Evolutionary conservation across 2,329 filamentous ascomycete species (phyloP), one percentile per base, ranked within the genome.

Genomic region (Xylariaceae sp.): DNA sequence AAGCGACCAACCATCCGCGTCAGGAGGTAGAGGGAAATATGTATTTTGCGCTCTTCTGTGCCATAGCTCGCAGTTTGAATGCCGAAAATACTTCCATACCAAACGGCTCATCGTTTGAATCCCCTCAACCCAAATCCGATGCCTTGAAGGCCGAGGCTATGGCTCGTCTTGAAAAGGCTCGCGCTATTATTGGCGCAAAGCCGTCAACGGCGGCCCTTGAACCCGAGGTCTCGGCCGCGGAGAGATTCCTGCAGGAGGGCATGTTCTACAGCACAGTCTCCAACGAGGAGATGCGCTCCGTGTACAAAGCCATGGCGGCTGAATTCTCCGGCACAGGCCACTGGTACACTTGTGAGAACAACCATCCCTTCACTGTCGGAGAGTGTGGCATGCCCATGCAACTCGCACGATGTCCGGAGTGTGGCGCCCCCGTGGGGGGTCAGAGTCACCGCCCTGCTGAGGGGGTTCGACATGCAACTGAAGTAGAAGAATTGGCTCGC

Each of bases 341-440:
- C 60, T 88, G 85, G 85, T 88, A 87, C 67, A 75, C 71, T 0
- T 87, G 83, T 59, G 69, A 60, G 20, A 84, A 85, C 54, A 78
- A 79, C 1, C 82, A 87, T 65, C 80, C 82, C 2, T 87, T 89
- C 60, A 83, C 85, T 0, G 77, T 89, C 29, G 86, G 85, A 0
- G 83, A 89, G 57, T 89, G 86, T 64, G 86, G 86, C 1, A 83
- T 84, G 78, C 83, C 87, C 0, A 87, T 88, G 83, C 58, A 90
- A 67, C 52, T 65, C 18, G 79, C 86, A 1, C 69, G 69, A 1
- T 91, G 88, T 61, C 86, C 87, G 0, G 80, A 89, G 59, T 91
- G 88, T 60, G 79, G 77, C 1, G 76, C 77, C 1, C 58, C 70
- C 0, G 78, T 90, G 26, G 87, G 86, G 2, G 87, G 87, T 0